Evolutionary conservation across 805 yeast genomes (phyloP), one percentile per base, ranked within the genome.

Genomic region (Yarrowia keelungensis): DNA sequence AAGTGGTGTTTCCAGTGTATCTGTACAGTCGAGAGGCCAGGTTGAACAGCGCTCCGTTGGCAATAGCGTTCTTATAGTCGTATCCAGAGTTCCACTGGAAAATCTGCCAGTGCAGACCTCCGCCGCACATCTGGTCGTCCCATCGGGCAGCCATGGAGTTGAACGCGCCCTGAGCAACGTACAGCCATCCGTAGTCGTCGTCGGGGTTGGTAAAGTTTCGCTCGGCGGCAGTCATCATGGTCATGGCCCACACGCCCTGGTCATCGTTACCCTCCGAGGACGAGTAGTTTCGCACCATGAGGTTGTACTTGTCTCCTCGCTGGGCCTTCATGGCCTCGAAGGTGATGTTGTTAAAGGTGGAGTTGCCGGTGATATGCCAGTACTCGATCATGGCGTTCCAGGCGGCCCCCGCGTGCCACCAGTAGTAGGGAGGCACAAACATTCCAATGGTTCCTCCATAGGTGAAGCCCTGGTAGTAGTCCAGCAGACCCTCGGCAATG

Each of bases 351-450:
- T 84, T 89, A 73, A 86, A 90, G 2, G 93, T 86, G 71, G 84
- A 84, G 76, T 93, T 89, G 46, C 88, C 85, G 77, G 91, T 86
- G 76, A 83, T 88, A 72, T 76, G 87, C 80, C 91, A 84, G 78
- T 90, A 89, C 77, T 92, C 97, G 53, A 94, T 75, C 83, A 94
- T 81, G 19, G 90, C 83, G 9, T 97, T 97, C 91, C 92, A 92
- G 1, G 94, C 97, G 70, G 93, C 97, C 72, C 98, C 98, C 10
- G 98, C 97, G 80, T 92, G 92, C 98, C 98, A 93, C 99, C 98
- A 94, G 83, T 94, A 94, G 82, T 94, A 93, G 0, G 98, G 98
- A 75, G 83, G 80, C 12, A 88, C 81, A 77, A 95, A 93, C 92
- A 90, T 87, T 51, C 98, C 99, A 36, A 90, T 81, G 5, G 92